These are phyloP conservation scores for Hymenoscyphus scutula DNA, from an alignment of 2,329 filamentous ascomycete species.

Conservation along the genomic window DNA sequence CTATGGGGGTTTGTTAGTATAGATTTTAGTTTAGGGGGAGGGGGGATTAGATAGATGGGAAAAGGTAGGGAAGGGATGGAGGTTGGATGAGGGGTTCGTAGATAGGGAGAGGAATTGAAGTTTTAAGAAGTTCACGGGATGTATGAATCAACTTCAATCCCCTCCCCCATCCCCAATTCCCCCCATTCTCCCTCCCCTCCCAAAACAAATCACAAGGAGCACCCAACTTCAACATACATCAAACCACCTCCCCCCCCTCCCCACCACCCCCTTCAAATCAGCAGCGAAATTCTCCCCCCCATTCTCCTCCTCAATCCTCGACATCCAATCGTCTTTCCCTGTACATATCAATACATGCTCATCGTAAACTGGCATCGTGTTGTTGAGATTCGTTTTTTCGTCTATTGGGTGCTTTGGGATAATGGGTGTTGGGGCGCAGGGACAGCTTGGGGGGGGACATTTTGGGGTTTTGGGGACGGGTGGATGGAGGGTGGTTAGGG, in stretches of 20 bases:
- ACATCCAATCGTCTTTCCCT: conserved; percentile 76
- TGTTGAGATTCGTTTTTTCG: conserved; percentile 64
- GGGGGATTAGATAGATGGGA: too few species aligned
- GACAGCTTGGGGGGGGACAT: conserved; percentile 76
- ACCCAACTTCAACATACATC: too few species aligned
- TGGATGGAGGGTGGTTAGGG: conserved; percentile 12
- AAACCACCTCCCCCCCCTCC: conserved; percentile 61
- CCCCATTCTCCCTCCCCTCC: too few species aligned
- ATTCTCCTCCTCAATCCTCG: conserved; percentile 80
- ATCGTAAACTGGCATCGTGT: conserved; percentile 73
- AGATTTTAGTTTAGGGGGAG: too few species aligned
- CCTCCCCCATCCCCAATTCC: too few species aligned
- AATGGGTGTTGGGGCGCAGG: conserved; percentile 64
- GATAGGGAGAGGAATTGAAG: too few species aligned
- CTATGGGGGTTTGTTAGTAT: too few species aligned
- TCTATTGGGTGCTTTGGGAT: conserved; percentile 73
- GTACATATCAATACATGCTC: conserved; percentile 85
- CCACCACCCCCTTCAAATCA: conserved; percentile 68
- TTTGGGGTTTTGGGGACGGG: conserved; percentile 31
- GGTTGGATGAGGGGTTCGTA: too few species aligned
- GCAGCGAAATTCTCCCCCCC: conserved; percentile 64
- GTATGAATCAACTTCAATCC: too few species aligned
- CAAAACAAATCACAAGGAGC: too few species aligned
- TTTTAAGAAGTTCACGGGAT: too few species aligned
- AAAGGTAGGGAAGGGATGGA: too few species aligned